Base-by-base conservation (phyloP, 768 basidiomycete species). In the Psilocybe sp. region DNA sequence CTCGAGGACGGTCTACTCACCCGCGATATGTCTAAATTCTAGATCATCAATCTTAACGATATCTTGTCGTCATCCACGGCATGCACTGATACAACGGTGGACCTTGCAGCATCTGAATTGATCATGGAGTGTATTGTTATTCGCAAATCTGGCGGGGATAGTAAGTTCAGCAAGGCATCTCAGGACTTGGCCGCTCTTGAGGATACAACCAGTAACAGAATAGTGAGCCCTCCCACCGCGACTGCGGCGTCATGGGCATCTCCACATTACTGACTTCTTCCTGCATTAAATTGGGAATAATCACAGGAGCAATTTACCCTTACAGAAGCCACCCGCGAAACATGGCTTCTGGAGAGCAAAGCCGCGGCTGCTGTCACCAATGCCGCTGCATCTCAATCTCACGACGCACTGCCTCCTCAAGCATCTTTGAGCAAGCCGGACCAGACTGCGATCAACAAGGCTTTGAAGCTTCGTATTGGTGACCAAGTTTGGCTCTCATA, bases 401-500 rank as follows among this genome's bases (percentile, higher is more conserved):
- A 28, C 23, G 23, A 28, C 23, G 23, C 23, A 28, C 23, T 28
- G 23, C 23, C 23, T 28, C 23, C 23, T 28, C 23, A 28, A 28
- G 23, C 23, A 28, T 28, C 3, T 28, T 28, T 63, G 45, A 47
- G 45, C 55, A 49, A 50, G 49, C 52, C 55, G 46, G 60, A 59
- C 35, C 61, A 62, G 46, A 37, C 52, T 42, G 49, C 49, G 38
- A 47, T 60, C 37, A 61, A 59, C 36, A 57, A 57, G 54, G 61
- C 62, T 37, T 66, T 85, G 46, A 62, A 67, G 54, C 53, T 85
- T 53, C 64, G 60, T 60, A 60, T 67, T 59, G 80, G 81, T 39
- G 78, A 82, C 72, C 73, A 77, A 45, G 52, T 89, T 31, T 88
- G 78, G 78, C 64, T 89, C 23, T 65, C 79, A 43, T 72, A 64